Percentiles rank a stretch among this genome's conserved stretches.
These are phyloP conservation scores for Aspergillus diversus DNA, from an alignment of 495 filamentous ascomycete genomes.

Conservation along the genomic window DNA sequence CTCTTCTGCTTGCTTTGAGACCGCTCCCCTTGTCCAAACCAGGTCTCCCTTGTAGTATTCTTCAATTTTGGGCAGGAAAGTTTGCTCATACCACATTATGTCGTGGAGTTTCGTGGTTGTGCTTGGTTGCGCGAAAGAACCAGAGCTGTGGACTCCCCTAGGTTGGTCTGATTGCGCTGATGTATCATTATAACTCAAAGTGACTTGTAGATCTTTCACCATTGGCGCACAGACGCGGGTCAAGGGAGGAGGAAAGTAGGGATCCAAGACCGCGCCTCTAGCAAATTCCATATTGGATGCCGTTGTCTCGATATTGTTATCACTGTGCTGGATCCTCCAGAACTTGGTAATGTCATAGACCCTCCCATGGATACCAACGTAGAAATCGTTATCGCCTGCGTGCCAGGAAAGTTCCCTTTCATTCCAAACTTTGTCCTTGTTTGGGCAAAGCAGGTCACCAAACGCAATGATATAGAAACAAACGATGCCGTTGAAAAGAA, in stretches of 20 bases:
- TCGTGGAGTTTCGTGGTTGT: conserved; percentile 58
- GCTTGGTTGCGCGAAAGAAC: conserved; percentile 55
- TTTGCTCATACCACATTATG: conserved; percentile 73
- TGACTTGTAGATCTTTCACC: conserved; percentile 55
- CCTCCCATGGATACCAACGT: conserved; percentile 81
- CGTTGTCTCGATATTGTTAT: conserved; percentile 60
- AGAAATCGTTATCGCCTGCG: conserved; percentile 74
- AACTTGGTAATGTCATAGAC: conserved; percentile 95
- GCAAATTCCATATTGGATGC: conserved; percentile 67
- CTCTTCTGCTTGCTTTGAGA: conserved; percentile 61
- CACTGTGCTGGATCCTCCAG: conserved; percentile 81
- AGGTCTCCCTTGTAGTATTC: conserved; percentile 87
- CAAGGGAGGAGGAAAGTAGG: conserved; percentile 84
- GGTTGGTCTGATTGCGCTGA: conserved; percentile 36
- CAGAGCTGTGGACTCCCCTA: conserved; percentile 68
- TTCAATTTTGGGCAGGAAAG: conserved; percentile 78
- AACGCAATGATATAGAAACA: conserved; percentile 94
- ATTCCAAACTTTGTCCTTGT: conserved; percentile 90
- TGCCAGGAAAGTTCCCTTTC: conserved; percentile 71
- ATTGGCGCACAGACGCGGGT: conserved; percentile 71
- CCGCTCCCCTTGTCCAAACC: conserved; percentile 64
- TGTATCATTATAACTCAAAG: conserved; percentile 67
- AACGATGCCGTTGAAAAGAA: conserved; percentile 79
- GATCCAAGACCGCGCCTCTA: conserved; percentile 76
- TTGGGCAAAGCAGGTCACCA: conserved; percentile 83